Evolutionary conservation across 352 stramenopile genomes (phyloP), one percentile per base, ranked within the genome.

Genomic region (Phytophthora pini): DNA sequence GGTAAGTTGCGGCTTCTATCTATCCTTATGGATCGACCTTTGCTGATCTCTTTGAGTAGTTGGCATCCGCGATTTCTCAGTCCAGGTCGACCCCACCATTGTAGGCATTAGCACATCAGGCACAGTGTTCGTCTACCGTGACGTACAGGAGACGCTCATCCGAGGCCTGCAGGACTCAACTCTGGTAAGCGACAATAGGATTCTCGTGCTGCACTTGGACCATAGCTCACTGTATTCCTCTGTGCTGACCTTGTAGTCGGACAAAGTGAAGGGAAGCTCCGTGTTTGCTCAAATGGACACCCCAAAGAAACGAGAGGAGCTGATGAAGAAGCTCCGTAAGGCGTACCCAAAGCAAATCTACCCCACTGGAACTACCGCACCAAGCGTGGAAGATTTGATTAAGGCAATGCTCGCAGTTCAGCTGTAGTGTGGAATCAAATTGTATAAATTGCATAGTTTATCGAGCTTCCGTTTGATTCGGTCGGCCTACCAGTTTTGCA

Each of bases 81-180:
- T 56, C 27, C 56, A 66, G 9, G 24, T 66, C 15, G 77, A 87
- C 48, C 77, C 75, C 1, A 66, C 83, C 0, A 72, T 94, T 20
- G 68, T 92, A 0, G 68, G 61, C 2, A 80, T 94, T 55, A 91
- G 80, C 55, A 92, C 86, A 8, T 89, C 79, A 8, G 86, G 86
- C 5, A 68, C 74, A 12, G 61, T 92, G 74, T 85, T 87, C 24
- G 71, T 92, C 20, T 93, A 86, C 48, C 72, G 75, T 10, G 74
- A 75, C 22, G 47, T 93, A 4, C 45, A 74, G 11, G 55, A 75
- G 26, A 87, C 77, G 2, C 64, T 93, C 0, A 56, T 67, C 31
- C 74, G 75, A n/a, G 78, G 76, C 2, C 27, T 93, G 11, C 58
- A 77, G 5, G 53, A 56, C 17, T 67, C 71, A 5, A 71, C 79